These are phyloP conservation scores for Volvox carteri DNA, from an alignment of 163 green algal genomes.

Conservation along the genomic window DNA sequence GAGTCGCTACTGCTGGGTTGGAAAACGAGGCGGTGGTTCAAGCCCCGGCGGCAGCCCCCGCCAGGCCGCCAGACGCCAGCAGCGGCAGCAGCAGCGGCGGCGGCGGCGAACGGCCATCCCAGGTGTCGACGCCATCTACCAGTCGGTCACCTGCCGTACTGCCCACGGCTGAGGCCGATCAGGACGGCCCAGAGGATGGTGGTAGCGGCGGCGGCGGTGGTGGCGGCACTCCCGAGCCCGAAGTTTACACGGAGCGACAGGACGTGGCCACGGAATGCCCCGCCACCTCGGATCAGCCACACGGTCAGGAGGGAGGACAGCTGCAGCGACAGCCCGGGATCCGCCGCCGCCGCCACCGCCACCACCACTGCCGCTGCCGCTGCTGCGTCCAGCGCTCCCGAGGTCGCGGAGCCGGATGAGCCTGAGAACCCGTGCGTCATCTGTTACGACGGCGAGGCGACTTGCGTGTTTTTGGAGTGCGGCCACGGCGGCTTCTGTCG, in stretches of 20 bases:
- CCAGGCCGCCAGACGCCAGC: no score
- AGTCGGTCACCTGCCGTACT: not conserved
- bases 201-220: not conserved
- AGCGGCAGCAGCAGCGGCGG: no score
- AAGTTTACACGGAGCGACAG: not conserved
- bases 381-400: no score
- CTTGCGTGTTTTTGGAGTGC: constrained; percentile 76
- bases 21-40: no score
- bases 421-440: constrained; percentile 66
- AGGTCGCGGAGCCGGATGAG: not conserved
- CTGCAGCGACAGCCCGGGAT: not conserved
- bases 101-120: no score
- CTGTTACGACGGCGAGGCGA: constrained; percentile 70
- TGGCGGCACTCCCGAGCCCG: not conserved
- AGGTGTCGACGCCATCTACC: not conserved
- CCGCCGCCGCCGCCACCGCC: no score
- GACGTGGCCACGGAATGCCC: not conserved
- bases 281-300: not conserved
- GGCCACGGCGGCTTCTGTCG: constrained; percentile 77
- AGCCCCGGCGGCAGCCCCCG: no score
- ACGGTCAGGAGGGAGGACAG: not conserved
- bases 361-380: not conserved
- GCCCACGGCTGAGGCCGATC: not conserved
- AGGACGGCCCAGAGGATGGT: not conserved
- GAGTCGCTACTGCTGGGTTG: no score